Conservation (phyloP, 2,329 filamentous ascomycete genomes). For the Hymenoscyphus albidus region DNA sequence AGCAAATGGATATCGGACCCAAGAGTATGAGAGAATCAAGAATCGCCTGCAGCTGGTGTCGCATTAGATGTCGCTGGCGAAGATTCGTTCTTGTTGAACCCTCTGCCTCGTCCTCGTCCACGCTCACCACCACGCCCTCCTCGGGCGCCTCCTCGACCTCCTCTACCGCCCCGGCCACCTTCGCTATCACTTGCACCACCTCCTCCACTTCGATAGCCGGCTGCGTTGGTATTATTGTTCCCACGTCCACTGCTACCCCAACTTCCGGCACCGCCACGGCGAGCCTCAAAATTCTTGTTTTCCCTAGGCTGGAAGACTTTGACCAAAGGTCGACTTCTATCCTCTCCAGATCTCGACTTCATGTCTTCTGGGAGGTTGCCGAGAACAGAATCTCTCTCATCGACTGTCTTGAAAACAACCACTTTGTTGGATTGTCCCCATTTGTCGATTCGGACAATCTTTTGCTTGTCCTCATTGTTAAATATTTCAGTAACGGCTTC, state of each 20-base stretch:
- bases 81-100: constrained; percentile 56
- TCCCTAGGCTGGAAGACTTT: constrained; percentile 76
- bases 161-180: constrained; percentile 51
- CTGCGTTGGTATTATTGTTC: constrained; percentile 43
- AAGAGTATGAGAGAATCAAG: constrained; percentile 22
- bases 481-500: constrained; percentile 82
- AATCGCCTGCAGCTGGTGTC: constrained; percentile 42
- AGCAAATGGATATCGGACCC: constrained; percentile 27
- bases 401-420: constrained; percentile 73
- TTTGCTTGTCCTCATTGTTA: constrained; percentile 73
- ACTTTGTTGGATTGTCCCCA: constrained; percentile 78
- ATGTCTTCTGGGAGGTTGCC: constrained; percentile 69
- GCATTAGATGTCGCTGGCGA: constrained; percentile 46
- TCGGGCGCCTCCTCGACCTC: constrained; percentile 55
- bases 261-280: constrained; percentile 62
- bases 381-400: constrained; percentile 79
- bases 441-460: constrained; percentile 76
- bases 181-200: constrained; percentile 74
- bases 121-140: constrained; percentile 52
- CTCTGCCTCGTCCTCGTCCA: constrained; percentile 53
- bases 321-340: constrained; percentile 74
- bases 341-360: constrained; percentile 66
- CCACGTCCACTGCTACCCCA: constrained; percentile 66
- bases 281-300: constrained; percentile 48
- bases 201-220: constrained; percentile 76